Percentiles rank a stretch among this genome's conserved stretches.
These are phyloP conservation scores for Mucor lusitanicus DNA, from an alignment of 371 early-diverging fungal species.

Conservation along the genomic window DNA sequence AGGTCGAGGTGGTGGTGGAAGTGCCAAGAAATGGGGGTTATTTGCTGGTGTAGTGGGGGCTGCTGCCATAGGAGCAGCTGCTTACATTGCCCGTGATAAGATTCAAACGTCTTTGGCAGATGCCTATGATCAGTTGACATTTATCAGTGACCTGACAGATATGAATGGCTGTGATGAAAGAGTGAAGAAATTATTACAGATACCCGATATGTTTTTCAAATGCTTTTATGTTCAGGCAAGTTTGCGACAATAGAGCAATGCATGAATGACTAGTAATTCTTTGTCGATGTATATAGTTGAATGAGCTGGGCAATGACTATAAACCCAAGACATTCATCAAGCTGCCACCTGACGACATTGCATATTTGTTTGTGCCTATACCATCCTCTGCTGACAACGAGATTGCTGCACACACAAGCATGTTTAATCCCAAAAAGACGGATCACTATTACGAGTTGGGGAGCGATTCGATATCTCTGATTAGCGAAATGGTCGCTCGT, in stretches of 20 bases:
- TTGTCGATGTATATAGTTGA: constrained; percentile 7
- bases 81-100: constrained; percentile 43
- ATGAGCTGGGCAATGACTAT: constrained; percentile 2
- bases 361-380: constrained; percentile 37
- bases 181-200: constrained; percentile 31
- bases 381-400: constrained; percentile 31
- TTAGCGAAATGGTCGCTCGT: constrained; percentile 48
- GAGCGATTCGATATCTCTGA: constrained; percentile 41
- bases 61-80: constrained; percentile 54
- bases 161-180: constrained; percentile 38
- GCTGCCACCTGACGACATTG: constrained; percentile 41
- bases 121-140: constrained; percentile 55
- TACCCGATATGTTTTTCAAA: constrained; percentile 50
- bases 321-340: constrained; percentile 51
- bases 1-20: background rate
- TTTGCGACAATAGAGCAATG: background rate
- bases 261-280: too few species aligned
- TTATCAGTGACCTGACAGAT: constrained; percentile 47
- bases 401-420: constrained; percentile 57
- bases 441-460: constrained; percentile 56
- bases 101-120: constrained; percentile 40
- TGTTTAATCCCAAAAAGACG: constrained; percentile 56
- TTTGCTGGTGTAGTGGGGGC: constrained; percentile 55
- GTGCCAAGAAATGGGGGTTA: constrained; percentile 43
- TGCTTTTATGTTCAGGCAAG: constrained; percentile 58